Conservation (phyloP, 768 basidiomycete species). For the Pleurotus cornucopiae region DNA sequence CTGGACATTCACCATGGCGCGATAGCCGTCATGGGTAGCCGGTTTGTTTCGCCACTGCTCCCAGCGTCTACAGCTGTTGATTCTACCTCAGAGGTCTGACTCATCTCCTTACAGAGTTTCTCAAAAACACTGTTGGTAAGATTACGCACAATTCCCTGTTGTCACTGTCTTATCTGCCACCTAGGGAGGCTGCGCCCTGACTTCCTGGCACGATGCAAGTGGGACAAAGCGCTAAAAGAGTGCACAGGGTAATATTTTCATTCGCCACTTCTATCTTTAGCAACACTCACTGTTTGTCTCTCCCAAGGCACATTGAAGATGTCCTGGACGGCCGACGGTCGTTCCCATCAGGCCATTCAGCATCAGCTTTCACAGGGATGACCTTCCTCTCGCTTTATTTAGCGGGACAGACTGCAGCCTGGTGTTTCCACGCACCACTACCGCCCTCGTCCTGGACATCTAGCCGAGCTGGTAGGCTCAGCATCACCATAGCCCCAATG, state of each 20-base stretch:
- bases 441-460: slow-evolving; percentile 31
- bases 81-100: slow-evolving; percentile 34
- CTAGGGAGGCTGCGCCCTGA: slow-evolving; percentile 59
- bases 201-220: slow-evolving; percentile 62
- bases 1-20: slow-evolving; percentile 55
- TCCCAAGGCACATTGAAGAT: slow-evolving; percentile 26
- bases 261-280: neutral
- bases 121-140: slow-evolving; percentile 59
- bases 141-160: slow-evolving; percentile 9
- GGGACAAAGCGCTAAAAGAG: slow-evolving; percentile 39
- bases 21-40: slow-evolving; percentile 41
- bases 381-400: slow-evolving; percentile 57
- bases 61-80: neutral
- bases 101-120: slow-evolving; percentile 42
- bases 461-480: slow-evolving; percentile 43
- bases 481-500: slow-evolving; percentile 48
- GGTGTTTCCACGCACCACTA: slow-evolving; percentile 41
- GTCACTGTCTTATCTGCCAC: neutral
- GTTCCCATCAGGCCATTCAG: slow-evolving; percentile 70
- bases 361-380: slow-evolving; percentile 64
- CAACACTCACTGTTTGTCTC: slow-evolving; percentile 3
- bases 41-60: slow-evolving; percentile 23
- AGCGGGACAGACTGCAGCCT: slow-evolving; percentile 61
- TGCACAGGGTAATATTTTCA: slow-evolving; percentile 50
- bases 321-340: slow-evolving; percentile 53